Evolutionary conservation across 1,139 yeast species (phyloP).

Genomic region (Candida gigantensis): DNA sequence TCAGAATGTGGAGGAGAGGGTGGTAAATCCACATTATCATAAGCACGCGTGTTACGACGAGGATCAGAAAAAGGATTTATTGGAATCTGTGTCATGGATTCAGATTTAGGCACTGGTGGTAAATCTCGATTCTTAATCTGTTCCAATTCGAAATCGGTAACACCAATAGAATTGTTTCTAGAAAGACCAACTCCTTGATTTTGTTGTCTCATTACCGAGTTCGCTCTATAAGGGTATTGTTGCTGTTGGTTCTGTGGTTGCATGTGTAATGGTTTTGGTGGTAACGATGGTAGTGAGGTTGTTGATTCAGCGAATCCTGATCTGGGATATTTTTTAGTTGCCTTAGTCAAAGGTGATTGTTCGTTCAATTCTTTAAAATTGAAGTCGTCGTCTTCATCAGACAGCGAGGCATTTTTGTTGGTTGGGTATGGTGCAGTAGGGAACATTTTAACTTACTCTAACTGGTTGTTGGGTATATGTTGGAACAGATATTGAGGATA

Average conservation of each 20-base stretch:
- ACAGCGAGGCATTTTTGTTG: not conserved
- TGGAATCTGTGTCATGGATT: no score
- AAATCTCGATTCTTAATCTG: conserved; percentile 11
- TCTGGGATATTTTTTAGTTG: not conserved
- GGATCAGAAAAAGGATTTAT: conserved; percentile 12
- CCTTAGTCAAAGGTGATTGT: conserved; percentile 2
- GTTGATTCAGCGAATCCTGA: conserved; percentile 1
- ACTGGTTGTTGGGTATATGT: no score
- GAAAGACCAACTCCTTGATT: no score
- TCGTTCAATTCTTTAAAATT: conserved; percentile 2
- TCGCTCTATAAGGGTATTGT: conserved; percentile 2
- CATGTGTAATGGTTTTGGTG: conserved; percentile 6
- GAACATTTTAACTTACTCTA: conserved; percentile 1
- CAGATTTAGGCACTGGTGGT: conserved; percentile 12
- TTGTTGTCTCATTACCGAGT: not conserved
- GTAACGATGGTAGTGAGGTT: conserved; percentile 8
- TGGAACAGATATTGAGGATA: no score
- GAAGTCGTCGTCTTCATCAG: conserved; percentile 5
- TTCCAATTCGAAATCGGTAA: conserved; percentile 10
- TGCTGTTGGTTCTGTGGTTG: conserved; percentile 2
- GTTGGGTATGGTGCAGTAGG: conserved; percentile 2
- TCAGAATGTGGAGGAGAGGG: conserved; percentile 10
- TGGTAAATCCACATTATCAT: conserved; percentile 12
- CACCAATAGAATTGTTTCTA: not conserved
- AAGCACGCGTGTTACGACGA: conserved; percentile 3